A percentile compares a stretch with the other conserved stretches of the same genome.
Evolutionary conservation across 2,329 filamentous ascomycete species (phyloP).

Genomic region (Sphaerulina musiva): DNA sequence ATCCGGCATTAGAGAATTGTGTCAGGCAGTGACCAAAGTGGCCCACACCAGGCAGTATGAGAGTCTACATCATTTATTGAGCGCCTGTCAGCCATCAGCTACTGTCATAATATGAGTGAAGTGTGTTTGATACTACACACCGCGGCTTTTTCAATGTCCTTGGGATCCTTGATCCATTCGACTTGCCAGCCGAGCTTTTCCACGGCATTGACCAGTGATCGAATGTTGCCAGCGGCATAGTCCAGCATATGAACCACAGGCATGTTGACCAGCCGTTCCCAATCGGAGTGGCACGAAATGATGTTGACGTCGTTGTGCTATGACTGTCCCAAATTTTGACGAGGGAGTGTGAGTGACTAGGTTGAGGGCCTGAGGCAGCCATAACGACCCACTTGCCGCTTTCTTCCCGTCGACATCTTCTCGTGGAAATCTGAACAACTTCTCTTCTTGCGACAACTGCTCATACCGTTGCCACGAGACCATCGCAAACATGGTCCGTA

Average conservation of each 20-base stretch:
- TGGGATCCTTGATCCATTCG: slow-evolving; percentile 81
- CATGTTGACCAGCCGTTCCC: slow-evolving; percentile 45
- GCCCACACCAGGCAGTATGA: slow-evolving; percentile 92
- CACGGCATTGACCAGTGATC: slow-evolving; percentile 93
- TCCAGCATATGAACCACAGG: slow-evolving; percentile 73
- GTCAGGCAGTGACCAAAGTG: slow-evolving; percentile 95
- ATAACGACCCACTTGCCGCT: background rate
- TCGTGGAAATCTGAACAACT: background rate
- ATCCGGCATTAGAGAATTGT: slow-evolving; percentile 75
- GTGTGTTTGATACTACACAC: slow-evolving; percentile 42
- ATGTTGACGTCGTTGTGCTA: background rate
- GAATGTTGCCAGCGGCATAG: slow-evolving; percentile 94
- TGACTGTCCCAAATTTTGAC: background rate
- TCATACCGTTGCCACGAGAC: background rate
- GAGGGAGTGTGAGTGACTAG: background rate
- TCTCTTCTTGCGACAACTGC: slow-evolving; percentile 3
- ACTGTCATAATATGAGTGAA: background rate
- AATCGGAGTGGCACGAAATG: no score
- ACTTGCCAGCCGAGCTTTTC: slow-evolving; percentile 91
- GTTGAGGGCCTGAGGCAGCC: no score
- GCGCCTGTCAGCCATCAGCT: slow-evolving; percentile 32
- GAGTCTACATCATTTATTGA: slow-evolving; percentile 52
- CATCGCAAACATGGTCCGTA: slow-evolving; percentile 68
- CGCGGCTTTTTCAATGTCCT: slow-evolving; percentile 77
- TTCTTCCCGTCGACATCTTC: background rate